phyloP scores from a whole-genome alignment of 768 basidiomycete genomes.

The Lentinus brumalis region DNA sequence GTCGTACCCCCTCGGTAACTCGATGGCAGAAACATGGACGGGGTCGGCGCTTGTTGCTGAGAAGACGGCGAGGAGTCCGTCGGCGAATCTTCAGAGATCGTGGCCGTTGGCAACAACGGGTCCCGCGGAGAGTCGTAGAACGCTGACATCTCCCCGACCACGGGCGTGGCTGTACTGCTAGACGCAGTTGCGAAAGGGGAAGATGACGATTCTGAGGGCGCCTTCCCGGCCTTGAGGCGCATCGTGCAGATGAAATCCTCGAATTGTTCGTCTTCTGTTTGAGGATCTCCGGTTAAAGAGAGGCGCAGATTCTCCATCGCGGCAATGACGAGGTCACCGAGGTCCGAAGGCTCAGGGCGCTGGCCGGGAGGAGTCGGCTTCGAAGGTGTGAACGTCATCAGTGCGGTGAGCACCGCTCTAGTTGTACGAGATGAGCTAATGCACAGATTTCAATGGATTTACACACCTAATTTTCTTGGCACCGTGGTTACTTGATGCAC shows the following conservation, averaged over 20 bases:
- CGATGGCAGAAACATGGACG: no score
- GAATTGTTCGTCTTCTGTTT: background rate
- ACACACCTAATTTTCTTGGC: background rate
- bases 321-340: background rate
- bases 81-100: no score
- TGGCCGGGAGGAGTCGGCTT: background rate
- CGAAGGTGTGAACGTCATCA: background rate
- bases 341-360: background rate
- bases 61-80: no score
- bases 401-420: background rate
- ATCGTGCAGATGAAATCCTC: background rate
- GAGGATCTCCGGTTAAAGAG: background rate
- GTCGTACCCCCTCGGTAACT: no score
- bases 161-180: no score
- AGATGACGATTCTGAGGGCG: background rate
- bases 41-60: no score
- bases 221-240: background rate
- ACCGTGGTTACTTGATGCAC: background rate
- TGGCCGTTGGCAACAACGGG: no score
- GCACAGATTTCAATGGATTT: no score
- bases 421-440: background rate
- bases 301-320: background rate
- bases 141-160: no score
- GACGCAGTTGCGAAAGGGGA: background rate
- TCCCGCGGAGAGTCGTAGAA: no score